phyloP scores from a whole-genome alignment of 2,329 filamentous ascomycete species.

The Monilinia aucupariae region DNA sequence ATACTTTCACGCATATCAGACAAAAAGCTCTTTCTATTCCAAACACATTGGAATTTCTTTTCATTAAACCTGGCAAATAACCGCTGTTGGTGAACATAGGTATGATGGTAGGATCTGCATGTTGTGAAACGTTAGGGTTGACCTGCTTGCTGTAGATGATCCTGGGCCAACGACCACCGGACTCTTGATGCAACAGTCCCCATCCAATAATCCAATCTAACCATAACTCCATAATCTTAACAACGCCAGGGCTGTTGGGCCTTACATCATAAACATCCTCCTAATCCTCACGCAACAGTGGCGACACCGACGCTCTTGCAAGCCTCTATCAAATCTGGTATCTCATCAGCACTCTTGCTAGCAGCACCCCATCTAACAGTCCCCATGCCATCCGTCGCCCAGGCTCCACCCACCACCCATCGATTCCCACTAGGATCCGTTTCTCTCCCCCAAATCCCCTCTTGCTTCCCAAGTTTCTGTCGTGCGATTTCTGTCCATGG shows the following conservation, averaged over 20 bases:
- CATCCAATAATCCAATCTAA: neutral
- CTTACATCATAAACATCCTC: neutral
- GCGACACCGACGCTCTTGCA: constrained; percentile 31
- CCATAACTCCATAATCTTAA: neutral
- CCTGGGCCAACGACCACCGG: neutral
- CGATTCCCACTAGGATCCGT: constrained; percentile 59
- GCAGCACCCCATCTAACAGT: constrained; percentile 49
- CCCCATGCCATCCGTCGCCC: constrained; percentile 38
- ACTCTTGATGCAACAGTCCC: neutral
- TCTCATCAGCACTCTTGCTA: constrained; percentile 46
- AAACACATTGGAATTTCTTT: neutral
- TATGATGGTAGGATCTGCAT: neutral
- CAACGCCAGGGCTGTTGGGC: neutral
- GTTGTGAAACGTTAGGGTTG: neutral
- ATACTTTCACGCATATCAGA: neutral
- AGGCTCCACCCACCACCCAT: constrained; percentile 62
- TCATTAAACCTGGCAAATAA: neutral
- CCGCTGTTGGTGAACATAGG: neutral
- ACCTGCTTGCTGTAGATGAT: too few species aligned
- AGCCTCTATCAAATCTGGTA: constrained; percentile 48
- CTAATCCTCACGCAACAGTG: neutral
- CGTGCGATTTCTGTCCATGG: constrained; percentile 52
- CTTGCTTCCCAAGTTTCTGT: constrained; percentile 52
- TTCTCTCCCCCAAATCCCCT: constrained; percentile 58
- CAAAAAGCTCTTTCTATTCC: neutral